Percentiles rank a stretch among this genome's conserved stretches.
Conservation (phyloP, 768 basidiomycete genomes). For the Hygrocybe punicea region DNA sequence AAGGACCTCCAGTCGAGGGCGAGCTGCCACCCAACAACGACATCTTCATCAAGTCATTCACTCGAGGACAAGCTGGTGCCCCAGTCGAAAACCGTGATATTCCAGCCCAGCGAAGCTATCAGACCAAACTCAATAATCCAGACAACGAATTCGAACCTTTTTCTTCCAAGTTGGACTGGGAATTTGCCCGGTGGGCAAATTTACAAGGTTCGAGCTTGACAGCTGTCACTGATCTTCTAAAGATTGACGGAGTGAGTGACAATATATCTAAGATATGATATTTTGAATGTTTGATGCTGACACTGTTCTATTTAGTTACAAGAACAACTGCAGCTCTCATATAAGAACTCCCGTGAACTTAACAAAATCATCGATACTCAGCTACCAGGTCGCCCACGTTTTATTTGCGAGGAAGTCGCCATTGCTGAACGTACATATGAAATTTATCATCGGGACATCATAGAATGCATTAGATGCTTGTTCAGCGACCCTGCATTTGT, state of each 20-base stretch:
- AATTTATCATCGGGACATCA: constrained; percentile 19
- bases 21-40: neutral
- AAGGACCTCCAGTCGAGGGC: neutral
- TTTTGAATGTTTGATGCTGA: no score
- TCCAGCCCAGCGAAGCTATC: neutral
- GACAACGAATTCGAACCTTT: neutral
- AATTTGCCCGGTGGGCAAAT: neutral
- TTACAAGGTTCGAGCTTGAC: neutral
- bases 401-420: constrained; percentile 20
- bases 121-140: neutral
- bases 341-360: constrained; percentile 27
- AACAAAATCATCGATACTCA: constrained; percentile 33
- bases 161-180: neutral
- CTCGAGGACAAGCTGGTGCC: neutral
- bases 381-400: constrained; percentile 25
- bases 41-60: neutral
- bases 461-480: constrained; percentile 20
- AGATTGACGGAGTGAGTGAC: neutral
- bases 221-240: neutral
- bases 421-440: constrained; percentile 23
- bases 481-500: constrained; percentile 26
- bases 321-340: constrained; percentile 25
- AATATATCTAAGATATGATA: no score
- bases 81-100: neutral
- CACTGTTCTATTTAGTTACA: neutral